Conservation (phyloP, 2,329 filamentous ascomycete species). For the Arachnomyces sp. region DNA sequence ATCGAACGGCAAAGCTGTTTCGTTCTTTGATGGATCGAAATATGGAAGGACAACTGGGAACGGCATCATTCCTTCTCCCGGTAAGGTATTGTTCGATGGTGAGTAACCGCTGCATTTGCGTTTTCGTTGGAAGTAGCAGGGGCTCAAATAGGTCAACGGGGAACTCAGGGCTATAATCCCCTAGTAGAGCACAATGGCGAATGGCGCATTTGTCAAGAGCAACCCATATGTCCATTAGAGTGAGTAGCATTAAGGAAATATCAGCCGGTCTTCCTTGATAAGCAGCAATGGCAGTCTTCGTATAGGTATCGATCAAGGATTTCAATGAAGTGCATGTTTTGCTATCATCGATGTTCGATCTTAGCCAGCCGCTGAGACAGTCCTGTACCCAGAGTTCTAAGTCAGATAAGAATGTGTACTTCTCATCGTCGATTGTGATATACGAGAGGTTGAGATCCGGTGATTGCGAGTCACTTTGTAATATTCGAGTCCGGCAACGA, state of each 20-base stretch:
- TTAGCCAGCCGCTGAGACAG: conserved; percentile 4
- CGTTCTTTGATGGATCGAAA: conserved; percentile 30
- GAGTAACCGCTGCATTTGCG: conserved; percentile 40
- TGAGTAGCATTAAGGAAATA: conserved; percentile 49
- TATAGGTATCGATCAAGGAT: conserved; percentile 6
- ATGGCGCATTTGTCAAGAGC: conserved; percentile 45
- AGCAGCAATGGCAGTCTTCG: neutral
- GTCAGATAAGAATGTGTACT: conserved; percentile 3
- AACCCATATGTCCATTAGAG: conserved; percentile 51
- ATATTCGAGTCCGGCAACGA: neutral
- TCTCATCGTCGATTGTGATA: neutral
- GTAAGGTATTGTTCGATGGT: conserved; percentile 42
- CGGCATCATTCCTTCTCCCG: conserved; percentile 19
- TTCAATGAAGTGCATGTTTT: conserved; percentile 2
- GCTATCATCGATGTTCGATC: neutral
- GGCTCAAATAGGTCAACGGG: conserved; percentile 30
- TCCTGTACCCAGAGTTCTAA: conserved; percentile 8
- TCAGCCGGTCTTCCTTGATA: conserved; percentile 30
- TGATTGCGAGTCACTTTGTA: neutral
- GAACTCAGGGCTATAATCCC: conserved; percentile 42
- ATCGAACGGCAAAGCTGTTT: conserved; percentile 40
- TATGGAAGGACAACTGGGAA: conserved; percentile 20
- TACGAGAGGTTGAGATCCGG: neutral
- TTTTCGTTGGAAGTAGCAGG: conserved; percentile 37
- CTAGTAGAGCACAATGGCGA: conserved; percentile 32